Conservation (phyloP, 768 basidiomycete genomes). For the Suillus tomentosus region DNA sequence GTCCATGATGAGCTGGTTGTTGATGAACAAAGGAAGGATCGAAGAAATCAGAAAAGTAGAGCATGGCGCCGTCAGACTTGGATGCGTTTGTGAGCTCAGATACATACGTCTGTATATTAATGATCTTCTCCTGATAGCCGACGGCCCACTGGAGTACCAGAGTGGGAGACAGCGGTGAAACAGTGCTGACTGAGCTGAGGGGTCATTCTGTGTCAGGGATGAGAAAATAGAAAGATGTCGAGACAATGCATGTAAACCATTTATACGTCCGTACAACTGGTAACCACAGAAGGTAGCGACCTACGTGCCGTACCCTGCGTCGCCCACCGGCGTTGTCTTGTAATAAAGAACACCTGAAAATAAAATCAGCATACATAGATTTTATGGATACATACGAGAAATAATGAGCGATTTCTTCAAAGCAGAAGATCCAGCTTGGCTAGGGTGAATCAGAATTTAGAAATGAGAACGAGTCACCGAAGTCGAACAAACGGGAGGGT, state of each 20-base stretch:
- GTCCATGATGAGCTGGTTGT: conserved; percentile 55
- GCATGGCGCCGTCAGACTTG: conserved; percentile 43
- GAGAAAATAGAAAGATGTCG: background rate
- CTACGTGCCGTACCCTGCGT: background rate
- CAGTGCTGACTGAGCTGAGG: conserved; percentile 28
- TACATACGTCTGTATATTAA: conserved; percentile 49
- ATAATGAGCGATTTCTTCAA: background rate
- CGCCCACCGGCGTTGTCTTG: background rate
- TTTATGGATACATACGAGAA: background rate
- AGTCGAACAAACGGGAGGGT: background rate
- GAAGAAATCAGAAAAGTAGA: conserved; percentile 43
- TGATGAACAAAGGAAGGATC: conserved; percentile 54
- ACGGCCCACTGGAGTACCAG: conserved; percentile 44
- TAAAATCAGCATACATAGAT: background rate
- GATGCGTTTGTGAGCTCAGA: conserved; percentile 40
- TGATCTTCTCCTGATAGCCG: conserved; percentile 37
- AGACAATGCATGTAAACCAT: background rate
- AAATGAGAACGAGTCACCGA: background rate
- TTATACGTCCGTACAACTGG: background rate
- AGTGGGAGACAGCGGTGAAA: conserved; percentile 46
- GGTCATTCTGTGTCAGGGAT: conserved; percentile 16
- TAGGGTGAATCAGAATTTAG: background rate
- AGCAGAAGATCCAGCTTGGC: background rate
- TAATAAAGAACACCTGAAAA: background rate
- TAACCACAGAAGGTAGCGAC: background rate